Conservation (phyloP, 495 filamentous ascomycete species). For the Podospora fimiseda region DNA sequence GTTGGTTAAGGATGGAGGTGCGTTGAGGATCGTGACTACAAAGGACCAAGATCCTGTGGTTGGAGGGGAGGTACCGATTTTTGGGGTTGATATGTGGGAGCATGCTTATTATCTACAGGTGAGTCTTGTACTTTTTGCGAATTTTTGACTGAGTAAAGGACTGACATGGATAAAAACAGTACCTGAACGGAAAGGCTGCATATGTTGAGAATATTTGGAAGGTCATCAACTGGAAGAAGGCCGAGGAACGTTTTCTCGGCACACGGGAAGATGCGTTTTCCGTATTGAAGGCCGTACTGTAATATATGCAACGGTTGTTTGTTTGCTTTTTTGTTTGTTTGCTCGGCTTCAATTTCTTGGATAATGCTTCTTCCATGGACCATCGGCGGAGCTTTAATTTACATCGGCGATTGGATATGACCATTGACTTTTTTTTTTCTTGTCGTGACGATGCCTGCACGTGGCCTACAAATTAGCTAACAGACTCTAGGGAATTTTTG, state of each 20-base stretch:
- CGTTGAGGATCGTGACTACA: constrained; percentile 69
- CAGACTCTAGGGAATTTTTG: not conserved
- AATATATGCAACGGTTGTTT: not conserved
- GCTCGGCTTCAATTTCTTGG: not conserved
- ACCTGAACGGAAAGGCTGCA: constrained; percentile 95
- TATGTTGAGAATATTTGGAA: constrained; percentile 97
- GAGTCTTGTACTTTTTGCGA: constrained; percentile 51
- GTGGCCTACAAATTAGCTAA: too few relatives aligned
- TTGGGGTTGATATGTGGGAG: constrained; percentile 98
- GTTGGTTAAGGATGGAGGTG: constrained; percentile 76
- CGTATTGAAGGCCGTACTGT: constrained; percentile 22
- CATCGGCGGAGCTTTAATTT: not conserved
- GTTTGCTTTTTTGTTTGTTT: not conserved
- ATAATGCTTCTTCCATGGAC: not conserved
- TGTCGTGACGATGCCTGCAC: too few relatives aligned
- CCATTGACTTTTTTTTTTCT: too few relatives aligned
- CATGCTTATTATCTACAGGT: constrained; percentile 68
- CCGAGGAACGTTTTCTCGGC: constrained; percentile 68
- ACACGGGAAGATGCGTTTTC: constrained; percentile 31
- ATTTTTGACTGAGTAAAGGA: not conserved
- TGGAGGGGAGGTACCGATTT: constrained; percentile 73
- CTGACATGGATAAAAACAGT: constrained; percentile 33
- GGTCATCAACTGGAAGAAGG: constrained; percentile 95
- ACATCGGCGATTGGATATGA: not conserved
- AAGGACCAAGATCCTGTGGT: constrained; percentile 93